Base-by-base conservation (phyloP, 1,139 yeast species). In the Geotrichum macrosporum region DNA sequence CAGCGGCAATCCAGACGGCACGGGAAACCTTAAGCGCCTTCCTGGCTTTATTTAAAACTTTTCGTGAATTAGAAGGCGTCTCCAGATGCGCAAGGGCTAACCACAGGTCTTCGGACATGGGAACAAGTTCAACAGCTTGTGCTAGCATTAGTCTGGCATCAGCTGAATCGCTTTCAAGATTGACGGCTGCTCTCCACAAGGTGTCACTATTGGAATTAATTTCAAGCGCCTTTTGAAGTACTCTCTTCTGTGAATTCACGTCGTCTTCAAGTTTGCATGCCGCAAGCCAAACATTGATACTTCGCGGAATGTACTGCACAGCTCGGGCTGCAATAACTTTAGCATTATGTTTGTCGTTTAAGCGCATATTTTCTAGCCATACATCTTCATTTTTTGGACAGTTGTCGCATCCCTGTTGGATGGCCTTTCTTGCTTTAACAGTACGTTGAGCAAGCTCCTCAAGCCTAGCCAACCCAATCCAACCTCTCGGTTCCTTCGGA, bases 381-480 rank as follows among this genome's bases (percentile, higher is more conserved):
- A 88, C 70, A 15, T 79, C 84, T 53, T 81, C 94, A 57, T 70
- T 76, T 41, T 69, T 70, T 0, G 92, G 88, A 51, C 89, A 78
- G 42, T 69, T 70, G 5, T 69, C 71, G 60, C 96, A 85, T 1
- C 95, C 98, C 59, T 85, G 78, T 24, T 71, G 72, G 4, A 88
- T 81, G 10, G 84, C 55, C 31, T 67, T 66, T 51, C 76, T 74
- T 0, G 98, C 96, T 21, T 67, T 66, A 4, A 67, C 68, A 50
- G 70, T 70, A 47, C 79, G 79, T 35, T 73, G 72, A 1, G 81
- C 83, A 44, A 75, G 76, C 53, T 80, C 84, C 61, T 92, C 97
- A 9, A 88, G 63, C 41, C 88, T 67, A 0, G 96, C 94, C 32
- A 89, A 78, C 0, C 94, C 87, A 24, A 92, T 84, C 96, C 96